Base-by-base conservation (phyloP, 1,284 basidiomycete species). In the Sporisorium iseilematis-ciliati region DNA sequence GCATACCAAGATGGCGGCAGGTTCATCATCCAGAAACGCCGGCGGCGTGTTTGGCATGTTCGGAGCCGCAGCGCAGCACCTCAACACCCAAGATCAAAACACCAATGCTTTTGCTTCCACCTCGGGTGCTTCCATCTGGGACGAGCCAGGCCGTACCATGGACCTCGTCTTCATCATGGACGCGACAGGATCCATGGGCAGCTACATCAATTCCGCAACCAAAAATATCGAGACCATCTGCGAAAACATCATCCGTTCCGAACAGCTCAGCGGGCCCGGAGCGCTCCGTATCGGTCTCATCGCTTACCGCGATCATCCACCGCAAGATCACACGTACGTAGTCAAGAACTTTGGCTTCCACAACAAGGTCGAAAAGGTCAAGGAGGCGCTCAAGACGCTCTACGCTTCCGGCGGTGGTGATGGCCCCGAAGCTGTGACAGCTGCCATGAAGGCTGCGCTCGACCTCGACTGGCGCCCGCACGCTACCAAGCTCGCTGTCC, bases 191-290 rank as follows among this genome's bases (percentile, higher is more conserved):
- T 84, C 82, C 8, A 85, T 85, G 83, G 82, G 82, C n/a, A 78
- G 75, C 53, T 85, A 84, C 63, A 77, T 79, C 58, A 65, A 63
- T 38, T 83, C 82, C 11, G 95, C 95, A n/a, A 96, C 95, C 7
- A 93, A 93, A 88, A 98, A 99, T 87, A 97, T 99, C 87, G 93
- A 96, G 82, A 90, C 92, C 84, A 99, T 99, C 83, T 97, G 94
- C 86, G 93, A 93, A 64, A 92, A 94, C 87, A 99, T 99, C 81
- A 92, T 95, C 86, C 92, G 94, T 86, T 97, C 95, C 29, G 95
- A 96, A 54, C 93, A 92, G 82, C 90, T 99, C 23, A 91, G 92
- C 81, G 88, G 90, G 41, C 89, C 89, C 41, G 94, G 96, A 77
- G 95, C 97, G 85, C 89, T 99, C 3, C 66, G 86, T 26, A 75